Conservation (phyloP, 2,329 filamentous ascomycete species). For the Paecilomyces formosus region DNA sequence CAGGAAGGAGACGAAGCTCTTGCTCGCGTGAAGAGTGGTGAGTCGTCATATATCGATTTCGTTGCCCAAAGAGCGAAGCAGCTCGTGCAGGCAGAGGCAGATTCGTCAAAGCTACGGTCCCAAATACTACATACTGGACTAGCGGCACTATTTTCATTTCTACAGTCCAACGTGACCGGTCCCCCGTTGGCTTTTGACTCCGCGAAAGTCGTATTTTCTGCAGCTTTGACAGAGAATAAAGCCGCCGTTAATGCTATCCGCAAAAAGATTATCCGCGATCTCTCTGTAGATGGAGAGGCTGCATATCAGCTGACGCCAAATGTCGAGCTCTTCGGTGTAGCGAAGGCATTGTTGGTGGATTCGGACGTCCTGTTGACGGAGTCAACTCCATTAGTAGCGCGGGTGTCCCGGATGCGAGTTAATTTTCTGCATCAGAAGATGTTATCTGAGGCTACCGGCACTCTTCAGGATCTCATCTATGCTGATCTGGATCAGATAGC, state of each 20-base stretch:
- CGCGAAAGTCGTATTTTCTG: conserved; percentile 43
- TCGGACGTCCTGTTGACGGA: conserved; percentile 33
- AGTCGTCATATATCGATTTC: conserved; percentile 30
- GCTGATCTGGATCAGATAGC: conserved; percentile 49
- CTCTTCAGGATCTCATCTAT: conserved; percentile 55
- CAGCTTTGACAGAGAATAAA: conserved; percentile 25
- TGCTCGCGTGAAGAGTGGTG: conserved; percentile 20
- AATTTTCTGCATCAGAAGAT: conserved; percentile 67
- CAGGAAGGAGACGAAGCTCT: conserved; percentile 17
- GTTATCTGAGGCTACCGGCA: conserved; percentile 54
- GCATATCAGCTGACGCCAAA: conserved; percentile 78
- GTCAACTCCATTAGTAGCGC: conserved; percentile 31
- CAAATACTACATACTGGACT: conserved; percentile 52
- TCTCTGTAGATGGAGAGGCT: conserved; percentile 77
- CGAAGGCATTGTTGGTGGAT: conserved; percentile 52
- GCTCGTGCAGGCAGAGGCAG: conserved; percentile 10
- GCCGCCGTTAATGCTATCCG: conserved; percentile 41
- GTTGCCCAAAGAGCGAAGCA: conserved; percentile 25
- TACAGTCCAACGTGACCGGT: conserved; percentile 83
- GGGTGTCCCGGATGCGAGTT: conserved; percentile 63
- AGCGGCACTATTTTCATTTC: conserved; percentile 66
- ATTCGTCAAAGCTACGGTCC: conserved; percentile 24
- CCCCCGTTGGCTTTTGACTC: conserved; percentile 61
- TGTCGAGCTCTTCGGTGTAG: conserved; percentile 75
- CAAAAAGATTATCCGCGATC: conserved; percentile 56